Evolutionary conservation across 306 rosid species (phyloP), one percentile per base, ranked within the genome.

Genomic region (Mimosa pudica): DNA sequence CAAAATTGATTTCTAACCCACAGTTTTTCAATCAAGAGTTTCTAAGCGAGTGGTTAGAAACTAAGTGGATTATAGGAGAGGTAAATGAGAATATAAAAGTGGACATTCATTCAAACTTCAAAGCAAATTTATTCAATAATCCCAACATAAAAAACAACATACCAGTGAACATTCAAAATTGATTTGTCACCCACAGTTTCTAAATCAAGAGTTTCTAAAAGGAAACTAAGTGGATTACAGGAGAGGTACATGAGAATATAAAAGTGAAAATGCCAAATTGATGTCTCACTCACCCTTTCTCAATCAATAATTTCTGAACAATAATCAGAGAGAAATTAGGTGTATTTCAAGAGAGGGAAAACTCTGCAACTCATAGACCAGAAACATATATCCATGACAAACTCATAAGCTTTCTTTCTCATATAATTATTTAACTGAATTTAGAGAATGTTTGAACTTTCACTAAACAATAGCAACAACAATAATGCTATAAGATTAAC

Each of bases 381-480:
- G 55, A 44, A 38, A 3, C 3, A 38, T 38, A 38, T 44, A 79
- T 32, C 70, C 64, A 64, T 74, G 17, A 16, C 51, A 76, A 76
- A 72, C 45, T 57, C 68, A 80, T 74, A 70, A 41, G 45, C 55
- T 60, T 46, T 78, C 77, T 70, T 83, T 69, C 46, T 74, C 52
- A 57, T 74, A 45, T 74, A 49, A 67, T 48, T 49, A 30, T 78
- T 78, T 35, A 42, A 77, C 74, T 13, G 36, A 1, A n/a, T 30
- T 33, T 3, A 51, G 55, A 51, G n/a, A 13, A 38, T 2, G 5
- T 13, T 52, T 52, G 58, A 18, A 13, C 20, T 52, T 52, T 16
- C 18, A 52, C 18, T n/a, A 51, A 51, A 51, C 1, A 38, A 51
- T 13, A 51, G 11, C 12, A 48, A 48, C 13, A 48, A 12, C 17